phyloP scores from a whole-genome alignment of 768 basidiomycete species.

The Lactarius psammicola region DNA sequence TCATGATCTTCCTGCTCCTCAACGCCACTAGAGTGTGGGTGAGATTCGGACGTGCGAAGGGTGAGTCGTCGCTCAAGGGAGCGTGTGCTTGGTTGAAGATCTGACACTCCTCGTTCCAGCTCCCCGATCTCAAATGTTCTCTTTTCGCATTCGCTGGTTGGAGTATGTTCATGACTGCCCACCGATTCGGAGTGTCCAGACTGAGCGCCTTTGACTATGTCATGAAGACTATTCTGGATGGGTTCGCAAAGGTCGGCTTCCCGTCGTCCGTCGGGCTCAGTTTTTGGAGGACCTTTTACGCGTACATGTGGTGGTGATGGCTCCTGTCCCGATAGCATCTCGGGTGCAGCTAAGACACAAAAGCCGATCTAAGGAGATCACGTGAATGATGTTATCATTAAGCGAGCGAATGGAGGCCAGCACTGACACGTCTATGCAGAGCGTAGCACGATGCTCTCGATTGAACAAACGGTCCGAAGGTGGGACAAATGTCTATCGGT shows the following conservation, averaged over 20 bases:
- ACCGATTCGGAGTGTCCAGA: slow-evolving; percentile 6
- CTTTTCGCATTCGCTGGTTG: slow-evolving; percentile 12
- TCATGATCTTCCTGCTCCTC: slow-evolving; percentile 1
- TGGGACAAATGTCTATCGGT: background rate
- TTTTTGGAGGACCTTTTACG: background rate
- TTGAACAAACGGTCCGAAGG: too few species aligned
- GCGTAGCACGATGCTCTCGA: background rate
- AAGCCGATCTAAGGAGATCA: slow-evolving; percentile 1
- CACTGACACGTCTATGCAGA: background rate
- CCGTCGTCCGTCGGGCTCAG: slow-evolving; percentile 7
- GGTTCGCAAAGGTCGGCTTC: background rate
- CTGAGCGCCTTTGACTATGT: slow-evolving; percentile 5
- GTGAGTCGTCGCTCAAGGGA: background rate
- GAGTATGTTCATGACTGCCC: background rate
- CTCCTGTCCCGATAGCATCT: slow-evolving; percentile 5
- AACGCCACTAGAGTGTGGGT: background rate
- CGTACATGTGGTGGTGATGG: background rate
- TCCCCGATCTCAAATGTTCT: slow-evolving; percentile 2
- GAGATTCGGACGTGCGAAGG: background rate
- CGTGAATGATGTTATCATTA: slow-evolving; percentile 1
- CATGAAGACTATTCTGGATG: slow-evolving; percentile 15
- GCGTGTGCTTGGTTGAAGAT: background rate
- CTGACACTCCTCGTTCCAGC: slow-evolving; percentile 8
- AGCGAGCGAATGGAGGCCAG: background rate
- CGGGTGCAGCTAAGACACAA: background rate